These are phyloP conservation scores for Colletotrichum euphorbiae DNA, from an alignment of 2,329 filamentous ascomycete genomes.

Conservation along the genomic window DNA sequence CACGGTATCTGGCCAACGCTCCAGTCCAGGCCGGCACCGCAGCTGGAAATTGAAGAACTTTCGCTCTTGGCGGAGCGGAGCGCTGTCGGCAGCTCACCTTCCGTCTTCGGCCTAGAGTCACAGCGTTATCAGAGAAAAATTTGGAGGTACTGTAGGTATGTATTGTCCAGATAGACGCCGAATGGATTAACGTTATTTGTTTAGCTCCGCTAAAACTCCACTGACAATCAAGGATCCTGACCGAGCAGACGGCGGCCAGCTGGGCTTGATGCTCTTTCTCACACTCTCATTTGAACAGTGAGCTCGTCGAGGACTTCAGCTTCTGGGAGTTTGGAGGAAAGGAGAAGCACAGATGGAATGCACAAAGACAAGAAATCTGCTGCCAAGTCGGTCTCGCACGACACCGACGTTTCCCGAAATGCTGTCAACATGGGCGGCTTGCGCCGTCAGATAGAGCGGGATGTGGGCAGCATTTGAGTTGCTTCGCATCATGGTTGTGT, in stretches of 20 bases:
- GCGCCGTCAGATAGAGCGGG: background rate
- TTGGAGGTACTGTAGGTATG: background rate
- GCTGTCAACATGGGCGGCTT: constrained; percentile 6
- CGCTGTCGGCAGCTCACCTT: constrained; percentile 17
- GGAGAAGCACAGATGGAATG: constrained; percentile 15
- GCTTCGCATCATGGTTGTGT: constrained; percentile 11
- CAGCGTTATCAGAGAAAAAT: constrained; percentile 24
- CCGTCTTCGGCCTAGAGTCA: constrained; percentile 26
- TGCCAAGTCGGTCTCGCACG: constrained; percentile 20
- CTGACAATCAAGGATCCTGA: constrained; percentile 7
- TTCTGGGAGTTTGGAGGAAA: constrained; percentile 14
- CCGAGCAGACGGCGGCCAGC: background rate
- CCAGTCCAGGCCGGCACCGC: constrained; percentile 14
- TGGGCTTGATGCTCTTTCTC: background rate
- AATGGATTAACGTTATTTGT: constrained; percentile 34
- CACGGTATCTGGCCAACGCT: background rate
- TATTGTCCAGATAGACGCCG: background rate
- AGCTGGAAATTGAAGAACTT: background rate
- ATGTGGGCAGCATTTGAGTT: background rate
- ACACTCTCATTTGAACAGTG: background rate
- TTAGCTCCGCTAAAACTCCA: constrained; percentile 12
- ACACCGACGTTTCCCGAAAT: constrained; percentile 12
- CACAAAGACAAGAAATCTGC: background rate
- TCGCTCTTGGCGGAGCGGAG: constrained; percentile 17
- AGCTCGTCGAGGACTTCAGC: background rate